These are phyloP conservation scores for Pyrenophora tritici-repentis DNA, from an alignment of 2,329 filamentous ascomycete genomes.

Conservation along the genomic window DNA sequence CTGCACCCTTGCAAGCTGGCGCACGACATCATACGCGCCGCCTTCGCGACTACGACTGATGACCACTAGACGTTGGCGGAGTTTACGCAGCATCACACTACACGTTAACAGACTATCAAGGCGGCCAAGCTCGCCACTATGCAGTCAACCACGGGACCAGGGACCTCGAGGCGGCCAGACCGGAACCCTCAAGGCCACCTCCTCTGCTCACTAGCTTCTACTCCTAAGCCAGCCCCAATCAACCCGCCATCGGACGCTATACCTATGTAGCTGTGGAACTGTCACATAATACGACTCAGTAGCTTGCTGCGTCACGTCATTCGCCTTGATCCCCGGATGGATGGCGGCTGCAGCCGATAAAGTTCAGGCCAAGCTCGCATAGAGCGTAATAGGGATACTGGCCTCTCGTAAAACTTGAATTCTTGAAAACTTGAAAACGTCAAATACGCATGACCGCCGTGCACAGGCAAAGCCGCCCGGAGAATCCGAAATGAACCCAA, in stretches of 20 bases:
- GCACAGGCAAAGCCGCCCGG: too few relatives aligned
- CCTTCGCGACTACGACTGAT: too few relatives aligned
- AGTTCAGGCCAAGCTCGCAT: not conserved
- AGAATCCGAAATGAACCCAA: too few relatives aligned
- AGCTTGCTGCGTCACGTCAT: slow-evolving; percentile 5
- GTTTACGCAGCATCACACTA: not conserved
- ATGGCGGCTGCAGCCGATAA: slow-evolving; percentile 2
- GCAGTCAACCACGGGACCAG: not conserved
- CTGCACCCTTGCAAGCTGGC: not conserved
- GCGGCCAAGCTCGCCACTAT: not conserved
- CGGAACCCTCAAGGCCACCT: not conserved
- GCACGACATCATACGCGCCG: not conserved
- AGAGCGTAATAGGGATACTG: not conserved
- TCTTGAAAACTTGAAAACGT: too few relatives aligned
- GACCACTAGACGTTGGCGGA: too few relatives aligned
- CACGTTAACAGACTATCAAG: not conserved
- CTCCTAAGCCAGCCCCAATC: too few relatives aligned
- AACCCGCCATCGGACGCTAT: too few relatives aligned
- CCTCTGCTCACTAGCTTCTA: not conserved
- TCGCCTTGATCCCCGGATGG: not conserved
- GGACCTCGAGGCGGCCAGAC: not conserved
- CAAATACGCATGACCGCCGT: too few relatives aligned
- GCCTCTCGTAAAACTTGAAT: too few relatives aligned
- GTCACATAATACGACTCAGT: not conserved
- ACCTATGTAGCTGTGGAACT: not conserved